Evolutionary conservation across 2,329 filamentous ascomycete species (phyloP).

Genomic region (Calonectria pteridis): DNA sequence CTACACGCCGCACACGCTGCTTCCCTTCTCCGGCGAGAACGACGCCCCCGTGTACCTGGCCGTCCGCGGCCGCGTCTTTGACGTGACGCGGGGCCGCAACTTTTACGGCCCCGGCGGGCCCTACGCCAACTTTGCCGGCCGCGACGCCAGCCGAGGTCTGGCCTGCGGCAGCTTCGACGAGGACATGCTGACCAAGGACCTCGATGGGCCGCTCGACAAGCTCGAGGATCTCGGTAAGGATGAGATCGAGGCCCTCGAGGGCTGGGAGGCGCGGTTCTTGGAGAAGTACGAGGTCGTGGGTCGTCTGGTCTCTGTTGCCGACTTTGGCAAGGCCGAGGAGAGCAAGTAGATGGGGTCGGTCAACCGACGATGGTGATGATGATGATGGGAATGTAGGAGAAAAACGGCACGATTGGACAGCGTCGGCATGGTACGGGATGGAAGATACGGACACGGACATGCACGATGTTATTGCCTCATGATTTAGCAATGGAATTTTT

Average conservation of each 20-base stretch:
- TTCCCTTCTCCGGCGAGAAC: constrained; percentile 84
- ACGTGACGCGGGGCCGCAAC: constrained; percentile 87
- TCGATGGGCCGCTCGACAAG: constrained; percentile 85
- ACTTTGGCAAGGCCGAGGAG: constrained; percentile 45
- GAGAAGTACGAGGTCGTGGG: constrained; percentile 98
- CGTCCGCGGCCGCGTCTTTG: constrained; percentile 92
- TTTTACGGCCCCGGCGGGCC: constrained; percentile 97
- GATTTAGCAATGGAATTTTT: constrained; percentile 1
- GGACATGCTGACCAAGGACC: constrained; percentile 93
- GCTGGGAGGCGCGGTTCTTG: constrained; percentile 93
- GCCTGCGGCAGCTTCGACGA: constrained; percentile 94
- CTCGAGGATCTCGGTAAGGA: constrained; percentile 79
- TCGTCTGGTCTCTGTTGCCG: constrained; percentile 73
- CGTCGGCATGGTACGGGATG: neutral
- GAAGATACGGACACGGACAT: neutral
- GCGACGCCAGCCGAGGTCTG: constrained; percentile 89
- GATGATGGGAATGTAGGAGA: neutral
- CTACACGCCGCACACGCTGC: constrained; percentile 84
- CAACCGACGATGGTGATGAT: neutral
- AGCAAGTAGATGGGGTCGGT: constrained; percentile 28
- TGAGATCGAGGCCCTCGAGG: constrained; percentile 84
- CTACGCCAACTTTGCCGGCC: constrained; percentile 95
- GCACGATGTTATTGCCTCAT: constrained; percentile 1
- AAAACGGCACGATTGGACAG: neutral
- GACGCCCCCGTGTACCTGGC: constrained; percentile 85